A percentile compares a stretch with the other conserved stretches of the same genome.
Conservation (phyloP, 495 filamentous ascomycete species). For the Tuber microsphaerosporum region DNA sequence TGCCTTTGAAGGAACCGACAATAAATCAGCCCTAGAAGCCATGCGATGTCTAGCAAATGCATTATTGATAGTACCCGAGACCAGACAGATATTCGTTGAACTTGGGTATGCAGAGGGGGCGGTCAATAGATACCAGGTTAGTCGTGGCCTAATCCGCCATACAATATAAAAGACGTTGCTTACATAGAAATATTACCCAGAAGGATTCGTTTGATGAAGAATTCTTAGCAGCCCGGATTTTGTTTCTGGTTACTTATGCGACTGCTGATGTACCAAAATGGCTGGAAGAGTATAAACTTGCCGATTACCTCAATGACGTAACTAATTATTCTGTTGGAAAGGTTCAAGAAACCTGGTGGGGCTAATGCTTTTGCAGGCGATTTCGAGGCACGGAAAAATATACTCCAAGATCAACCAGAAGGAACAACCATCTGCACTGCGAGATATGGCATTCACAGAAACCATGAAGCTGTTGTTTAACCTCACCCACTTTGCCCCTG, state of each 20-base stretch:
- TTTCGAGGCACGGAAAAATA: constrained; percentile 60
- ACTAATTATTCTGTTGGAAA: constrained; percentile 8
- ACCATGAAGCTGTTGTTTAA: constrained; percentile 87
- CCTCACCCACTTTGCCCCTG: constrained; percentile 62
- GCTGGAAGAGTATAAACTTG: constrained; percentile 63
- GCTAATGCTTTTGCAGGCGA: constrained; percentile 50
- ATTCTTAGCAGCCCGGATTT: constrained; percentile 71
- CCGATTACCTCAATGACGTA: constrained; percentile 60
- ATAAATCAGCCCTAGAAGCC: constrained; percentile 63
- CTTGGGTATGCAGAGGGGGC: constrained; percentile 64
- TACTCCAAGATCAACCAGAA: constrained; percentile 47
- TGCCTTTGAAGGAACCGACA: constrained; percentile 55
- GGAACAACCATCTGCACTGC: constrained; percentile 52
- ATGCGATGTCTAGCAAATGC: constrained; percentile 83
- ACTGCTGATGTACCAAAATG: constrained; percentile 60
- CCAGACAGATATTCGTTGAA: constrained; percentile 74
- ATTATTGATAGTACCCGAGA: constrained; percentile 61
- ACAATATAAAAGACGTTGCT: constrained; percentile 15
- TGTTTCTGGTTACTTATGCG: constrained; percentile 85
- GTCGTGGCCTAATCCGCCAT: background rate
- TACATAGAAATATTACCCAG: constrained; percentile 37
- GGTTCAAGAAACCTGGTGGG: background rate
- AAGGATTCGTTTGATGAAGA: constrained; percentile 77
- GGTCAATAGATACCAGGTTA: constrained; percentile 62
- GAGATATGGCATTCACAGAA: constrained; percentile 72